A percentile compares a stretch with the other conserved stretches of the same genome.
Evolutionary conservation across 2,329 filamentous ascomycete genomes (phyloP).

Genomic region (Fusarium pseudograminearum): DNA sequence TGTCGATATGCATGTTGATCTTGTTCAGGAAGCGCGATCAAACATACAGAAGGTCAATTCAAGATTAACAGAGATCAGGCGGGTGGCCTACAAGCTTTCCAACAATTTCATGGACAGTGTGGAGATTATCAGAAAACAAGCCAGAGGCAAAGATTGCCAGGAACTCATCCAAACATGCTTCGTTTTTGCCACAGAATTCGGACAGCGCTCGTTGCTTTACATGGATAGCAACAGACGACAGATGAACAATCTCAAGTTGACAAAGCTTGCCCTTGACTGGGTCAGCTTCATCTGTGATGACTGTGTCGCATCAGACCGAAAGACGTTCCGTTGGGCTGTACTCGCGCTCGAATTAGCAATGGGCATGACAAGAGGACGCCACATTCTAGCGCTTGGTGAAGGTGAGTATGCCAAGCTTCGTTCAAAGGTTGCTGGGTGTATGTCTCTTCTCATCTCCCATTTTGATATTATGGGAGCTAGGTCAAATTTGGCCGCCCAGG

Average conservation of each 20-base stretch:
- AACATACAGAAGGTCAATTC: constrained; percentile 93
- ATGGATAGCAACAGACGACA: constrained; percentile 96
- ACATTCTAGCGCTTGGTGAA: constrained; percentile 91
- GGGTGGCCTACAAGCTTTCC: constrained; percentile 94
- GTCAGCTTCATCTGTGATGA: constrained; percentile 98
- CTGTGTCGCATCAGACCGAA: constrained; percentile 91
- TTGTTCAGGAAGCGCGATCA: constrained; percentile 90
- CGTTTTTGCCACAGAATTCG: constrained; percentile 98
- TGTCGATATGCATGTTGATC: constrained; percentile 87
- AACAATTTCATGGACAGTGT: constrained; percentile 99
- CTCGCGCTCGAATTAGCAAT: constrained; percentile 95
- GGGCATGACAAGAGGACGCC: constrained; percentile 94
- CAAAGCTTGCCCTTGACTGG: constrained; percentile 94
- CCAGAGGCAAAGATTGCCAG: constrained; percentile 85
- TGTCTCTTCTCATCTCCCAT: constrained; percentile 96
- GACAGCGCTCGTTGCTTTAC: constrained; percentile 91
- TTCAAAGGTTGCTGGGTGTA: constrained; percentile 93
- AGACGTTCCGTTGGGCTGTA: constrained; percentile 98
- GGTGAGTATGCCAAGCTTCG: constrained; percentile 86
- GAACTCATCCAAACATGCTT: constrained; percentile 98
- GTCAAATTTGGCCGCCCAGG: constrained; percentile 91
- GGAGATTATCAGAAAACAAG: constrained; percentile 89
- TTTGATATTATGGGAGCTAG: constrained; percentile 99
- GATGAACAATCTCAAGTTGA: constrained; percentile 97
- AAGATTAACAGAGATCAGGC: constrained; percentile 92